Evolutionary conservation across 495 filamentous ascomycete genomes (phyloP).

Genomic region (Lasiosphaeria ovina): DNA sequence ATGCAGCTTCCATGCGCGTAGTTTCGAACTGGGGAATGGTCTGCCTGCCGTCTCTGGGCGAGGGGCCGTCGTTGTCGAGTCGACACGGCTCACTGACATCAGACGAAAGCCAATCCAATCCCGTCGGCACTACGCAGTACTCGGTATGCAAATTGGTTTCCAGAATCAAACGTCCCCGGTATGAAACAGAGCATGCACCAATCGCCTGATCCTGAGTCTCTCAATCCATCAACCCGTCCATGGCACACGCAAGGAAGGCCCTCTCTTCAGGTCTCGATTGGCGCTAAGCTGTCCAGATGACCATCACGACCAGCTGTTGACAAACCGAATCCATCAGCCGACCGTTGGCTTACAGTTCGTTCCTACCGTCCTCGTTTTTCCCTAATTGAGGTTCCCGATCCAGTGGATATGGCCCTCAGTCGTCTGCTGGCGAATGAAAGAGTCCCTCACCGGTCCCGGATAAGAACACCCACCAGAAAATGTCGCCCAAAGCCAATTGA

Average conservation of each 20-base stretch:
- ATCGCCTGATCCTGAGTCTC: constrained; percentile 20
- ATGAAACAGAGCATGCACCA: constrained; percentile 10
- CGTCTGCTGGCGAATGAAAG: not conserved
- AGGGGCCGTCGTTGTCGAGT: not conserved
- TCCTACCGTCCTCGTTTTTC: constrained; percentile 8
- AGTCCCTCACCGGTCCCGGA: too few relatives aligned
- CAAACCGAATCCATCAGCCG: constrained; percentile 30
- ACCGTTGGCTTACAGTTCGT: constrained; percentile 22
- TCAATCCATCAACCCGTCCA: constrained; percentile 4
- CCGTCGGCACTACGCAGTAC: too few relatives aligned
- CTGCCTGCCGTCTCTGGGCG: not conserved
- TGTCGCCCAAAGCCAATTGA: too few relatives aligned
- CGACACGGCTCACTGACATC: not conserved
- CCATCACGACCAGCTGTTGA: constrained; percentile 21
- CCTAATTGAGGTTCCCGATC: constrained; percentile 18
- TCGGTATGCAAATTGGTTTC: not conserved
- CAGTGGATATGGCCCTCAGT: constrained; percentile 21
- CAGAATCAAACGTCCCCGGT: constrained; percentile 6
- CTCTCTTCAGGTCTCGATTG: not conserved
- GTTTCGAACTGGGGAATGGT: not conserved
- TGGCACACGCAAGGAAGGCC: constrained; percentile 14
- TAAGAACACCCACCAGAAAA: too few relatives aligned
- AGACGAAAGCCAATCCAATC: not conserved
- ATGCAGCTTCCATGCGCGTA: not conserved
- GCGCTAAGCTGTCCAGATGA: constrained; percentile 23